Base-by-base conservation (phyloP, 768 basidiomycete genomes). In the Suillus occidentalis region DNA sequence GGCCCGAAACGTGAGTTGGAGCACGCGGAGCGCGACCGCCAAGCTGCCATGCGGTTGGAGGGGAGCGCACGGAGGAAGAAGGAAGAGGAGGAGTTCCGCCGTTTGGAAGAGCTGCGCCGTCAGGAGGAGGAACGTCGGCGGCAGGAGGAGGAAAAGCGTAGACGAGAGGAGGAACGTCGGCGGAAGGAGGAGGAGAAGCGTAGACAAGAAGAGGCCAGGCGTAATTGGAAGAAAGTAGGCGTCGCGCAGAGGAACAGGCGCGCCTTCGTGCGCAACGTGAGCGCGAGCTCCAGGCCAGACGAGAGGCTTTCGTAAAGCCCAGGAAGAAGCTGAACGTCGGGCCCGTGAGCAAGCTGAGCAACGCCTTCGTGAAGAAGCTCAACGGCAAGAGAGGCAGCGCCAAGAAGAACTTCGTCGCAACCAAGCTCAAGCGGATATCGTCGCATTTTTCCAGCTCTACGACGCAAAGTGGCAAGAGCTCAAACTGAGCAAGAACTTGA, bases 381-480 rank as follows among this genome's bases (percentile, higher is more conserved):
- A 20, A 40, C 63, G 43, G 3, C 31, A 59, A 28, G 64, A 34
- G 10, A 49, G 37, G 31, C 37, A 60, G 31, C 45, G 25, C 10
- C 64, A 57, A 40, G 73, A 76, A 55, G 62, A 71, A 40, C 61
- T 63, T 12, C 67, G 52, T 52, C 67, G 47, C 13, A 59, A 64
- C 6, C 37, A 67, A 22, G 25, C 49, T 16, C 65, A 68, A 14
- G 66, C 61, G 0, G 64, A 69, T 31, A 5, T 64, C n/a, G 42
- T 55, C 6, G 64, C 60, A 14, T n/a, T 64, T 13, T 74, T 77
- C 62, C 39, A 43, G 18, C 0, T 72, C 7, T 80, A 80, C 63
- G 75, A 78, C n/a, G 69, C 25, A 50, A 80, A 78, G 62, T 82
- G 81, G 81, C 67, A 70, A 34, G 72, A 72, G 18, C 75, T 81